These are phyloP conservation scores for Collybiopsis luxurians DNA, from an alignment of 768 basidiomycete genomes.

Conservation along the genomic window DNA sequence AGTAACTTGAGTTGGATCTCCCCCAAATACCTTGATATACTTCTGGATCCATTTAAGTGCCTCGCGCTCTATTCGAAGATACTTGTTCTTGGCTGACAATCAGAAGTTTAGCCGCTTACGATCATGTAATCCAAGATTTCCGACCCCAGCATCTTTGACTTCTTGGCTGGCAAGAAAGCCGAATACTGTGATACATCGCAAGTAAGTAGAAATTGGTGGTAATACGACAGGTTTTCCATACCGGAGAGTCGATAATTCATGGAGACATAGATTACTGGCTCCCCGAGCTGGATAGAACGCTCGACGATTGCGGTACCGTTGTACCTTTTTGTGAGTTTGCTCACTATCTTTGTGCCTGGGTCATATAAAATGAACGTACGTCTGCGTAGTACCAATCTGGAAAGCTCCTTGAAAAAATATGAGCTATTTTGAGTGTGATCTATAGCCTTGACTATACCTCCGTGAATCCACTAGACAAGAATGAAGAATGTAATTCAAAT, in stretches of 20 bases:
- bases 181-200: conserved; percentile 39
- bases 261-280: conserved; percentile 50
- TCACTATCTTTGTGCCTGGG: no score
- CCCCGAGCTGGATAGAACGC: conserved; percentile 38
- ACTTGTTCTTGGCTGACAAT: background rate
- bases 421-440: background rate
- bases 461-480: conserved; percentile 45
- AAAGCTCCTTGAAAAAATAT: no score
- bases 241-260: conserved; percentile 48
- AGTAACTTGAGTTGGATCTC: conserved; percentile 59
- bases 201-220: no score
- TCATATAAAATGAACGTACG: no score
- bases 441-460: conserved; percentile 26
- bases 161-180: conserved; percentile 54
- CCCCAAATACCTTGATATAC: conserved; percentile 62
- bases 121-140: conserved; percentile 66
- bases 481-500: background rate
- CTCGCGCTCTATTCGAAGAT: conserved; percentile 39
- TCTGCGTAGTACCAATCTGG: no score
- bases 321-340: conserved; percentile 34
- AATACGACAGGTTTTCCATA: no score
- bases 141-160: conserved; percentile 47
- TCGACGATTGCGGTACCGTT: conserved; percentile 42
- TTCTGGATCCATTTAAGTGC: conserved; percentile 66
- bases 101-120: conserved; percentile 34